Base-by-base conservation (phyloP, 306 rosid species). In the Cucumis hystrix region DNA sequence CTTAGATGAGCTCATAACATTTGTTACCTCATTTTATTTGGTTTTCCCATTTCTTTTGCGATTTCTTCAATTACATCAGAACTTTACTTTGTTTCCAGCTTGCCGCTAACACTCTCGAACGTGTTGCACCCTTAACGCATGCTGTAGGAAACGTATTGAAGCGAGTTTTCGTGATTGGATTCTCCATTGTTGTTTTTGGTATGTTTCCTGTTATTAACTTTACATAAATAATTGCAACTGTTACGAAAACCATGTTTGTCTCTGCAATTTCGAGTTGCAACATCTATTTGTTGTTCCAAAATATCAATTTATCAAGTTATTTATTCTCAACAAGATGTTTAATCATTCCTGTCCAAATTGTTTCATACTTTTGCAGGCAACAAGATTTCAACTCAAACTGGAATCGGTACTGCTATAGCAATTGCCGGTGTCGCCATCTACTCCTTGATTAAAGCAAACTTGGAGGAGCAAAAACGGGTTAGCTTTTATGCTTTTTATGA, bases 71-170 rank as follows among this genome's bases (percentile, higher is more conserved):
- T 60, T 23, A 64, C 70, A 33, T 64, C 70, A 15, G 70, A 64
- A 13, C 45, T 64, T 45, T 33, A 64, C 70, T 35, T 33, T 65
- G 23, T 68, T 40, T 25, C 13, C 87, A 91, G 96, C 83, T 91
- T 72, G 96, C 96, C 54, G 83, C 93, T 14, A 91, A 91, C 77
- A 91, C 96, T 40, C 77, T 91, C 80, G 96, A 91, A 78, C 82
- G 93, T 13, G 96, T 91, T 30, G 93, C 91, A 11, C 96, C 96
- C 14, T 82, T 91, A 40, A 91, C 93, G 49, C 96, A 91, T 45
- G 96, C 96, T 7, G 96, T 91, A 12, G 93, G 96, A 61, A 91
- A 91, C 49, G 96, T 91, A 45, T 79, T 91, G 90, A 89, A 91
- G 88, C 87, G 91, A 72, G 96, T 91, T 45, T 91, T 91, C 47